Conservation (phyloP, 2,329 filamentous ascomycete species). For the Epichloe scottii region DNA sequence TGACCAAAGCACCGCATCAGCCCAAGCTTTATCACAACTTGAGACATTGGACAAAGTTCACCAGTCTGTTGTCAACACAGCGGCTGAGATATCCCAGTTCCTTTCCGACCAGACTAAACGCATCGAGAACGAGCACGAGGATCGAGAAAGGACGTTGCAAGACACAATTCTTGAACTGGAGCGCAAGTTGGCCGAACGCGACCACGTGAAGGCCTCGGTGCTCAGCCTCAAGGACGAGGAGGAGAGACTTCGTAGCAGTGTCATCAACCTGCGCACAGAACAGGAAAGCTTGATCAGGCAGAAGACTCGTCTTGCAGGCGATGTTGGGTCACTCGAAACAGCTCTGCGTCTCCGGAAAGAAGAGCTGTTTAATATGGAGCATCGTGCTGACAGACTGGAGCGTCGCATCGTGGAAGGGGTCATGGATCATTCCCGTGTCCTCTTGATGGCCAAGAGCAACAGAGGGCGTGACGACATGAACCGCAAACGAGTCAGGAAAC, state of each 20-base stretch:
- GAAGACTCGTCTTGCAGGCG: conserved; percentile 68
- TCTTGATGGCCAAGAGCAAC: conserved; percentile 62
- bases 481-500: conserved; percentile 41
- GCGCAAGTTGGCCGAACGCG: conserved; percentile 54
- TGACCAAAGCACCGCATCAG: conserved; percentile 51
- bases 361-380: conserved; percentile 83
- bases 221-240: conserved; percentile 38
- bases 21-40: conserved; percentile 61
- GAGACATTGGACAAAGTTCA: conserved; percentile 82
- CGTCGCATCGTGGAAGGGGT: conserved; percentile 88
- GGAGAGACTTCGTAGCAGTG: conserved; percentile 37
- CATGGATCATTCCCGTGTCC: conserved; percentile 85
- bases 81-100: conserved; percentile 73
- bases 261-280: conserved; percentile 50
- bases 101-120: conserved; percentile 64
- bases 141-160: conserved; percentile 65
- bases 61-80: conserved; percentile 71
- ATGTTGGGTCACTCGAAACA: conserved; percentile 84
- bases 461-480: conserved; percentile 43
- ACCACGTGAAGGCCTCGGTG: conserved; percentile 47
- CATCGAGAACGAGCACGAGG: conserved; percentile 65
- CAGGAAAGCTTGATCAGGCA: conserved; percentile 65
- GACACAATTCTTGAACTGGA: conserved; percentile 74
- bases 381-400: conserved; percentile 76
- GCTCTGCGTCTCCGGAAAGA: conserved; percentile 80